These are phyloP conservation scores for Kingdonia uniflora DNA, from an alignment of 164 flowering plant genomes.

Conservation along the genomic window DNA sequence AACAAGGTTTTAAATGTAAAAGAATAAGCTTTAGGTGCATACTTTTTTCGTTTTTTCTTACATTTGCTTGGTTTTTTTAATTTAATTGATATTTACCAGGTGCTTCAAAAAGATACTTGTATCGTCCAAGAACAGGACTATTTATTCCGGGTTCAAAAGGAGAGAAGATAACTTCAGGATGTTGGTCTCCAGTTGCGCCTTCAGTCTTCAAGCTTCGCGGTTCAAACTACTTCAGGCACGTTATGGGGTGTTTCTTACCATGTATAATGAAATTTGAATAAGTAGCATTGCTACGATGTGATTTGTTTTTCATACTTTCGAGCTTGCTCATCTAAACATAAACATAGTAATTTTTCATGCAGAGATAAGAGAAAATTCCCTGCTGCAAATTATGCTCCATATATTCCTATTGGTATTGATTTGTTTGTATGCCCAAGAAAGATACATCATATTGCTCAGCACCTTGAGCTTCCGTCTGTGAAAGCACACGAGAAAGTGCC, in stretches of 20 bases:
- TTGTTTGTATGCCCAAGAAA: conserved; percentile 63
- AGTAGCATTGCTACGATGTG: too few species aligned
- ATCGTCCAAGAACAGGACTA: conserved; percentile 71
- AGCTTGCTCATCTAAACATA: background rate
- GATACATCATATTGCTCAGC: conserved; percentile 86
- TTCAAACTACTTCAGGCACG: conserved; percentile 74
- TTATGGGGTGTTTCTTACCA: background rate
- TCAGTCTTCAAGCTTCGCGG: conserved; percentile 83
- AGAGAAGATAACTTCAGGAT: conserved; percentile 56
- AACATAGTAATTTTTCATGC: conserved; percentile 13
- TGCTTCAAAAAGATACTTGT: conserved; percentile 49
- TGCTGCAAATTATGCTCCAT: conserved; percentile 59
- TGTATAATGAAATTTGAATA: too few species aligned
- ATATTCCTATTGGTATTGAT: conserved; percentile 83
- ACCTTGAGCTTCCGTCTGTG: conserved; percentile 77
- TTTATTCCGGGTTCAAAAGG: conserved; percentile 43
- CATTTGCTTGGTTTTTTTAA: too few species aligned
- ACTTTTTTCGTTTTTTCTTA: too few species aligned
- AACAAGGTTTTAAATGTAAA: too few species aligned
- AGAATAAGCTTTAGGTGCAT: too few species aligned
- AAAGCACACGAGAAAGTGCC: conserved; percentile 54
- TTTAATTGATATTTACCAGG: conserved; percentile 36
- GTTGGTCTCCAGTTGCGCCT: conserved; percentile 80
- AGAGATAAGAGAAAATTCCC: conserved; percentile 79
- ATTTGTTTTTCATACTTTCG: background rate